A percentile compares a stretch with the other conserved stretches of the same genome.
Evolutionary conservation across 1,139 yeast genomes (phyloP).

Genomic region (Taiozyma onychis): DNA sequence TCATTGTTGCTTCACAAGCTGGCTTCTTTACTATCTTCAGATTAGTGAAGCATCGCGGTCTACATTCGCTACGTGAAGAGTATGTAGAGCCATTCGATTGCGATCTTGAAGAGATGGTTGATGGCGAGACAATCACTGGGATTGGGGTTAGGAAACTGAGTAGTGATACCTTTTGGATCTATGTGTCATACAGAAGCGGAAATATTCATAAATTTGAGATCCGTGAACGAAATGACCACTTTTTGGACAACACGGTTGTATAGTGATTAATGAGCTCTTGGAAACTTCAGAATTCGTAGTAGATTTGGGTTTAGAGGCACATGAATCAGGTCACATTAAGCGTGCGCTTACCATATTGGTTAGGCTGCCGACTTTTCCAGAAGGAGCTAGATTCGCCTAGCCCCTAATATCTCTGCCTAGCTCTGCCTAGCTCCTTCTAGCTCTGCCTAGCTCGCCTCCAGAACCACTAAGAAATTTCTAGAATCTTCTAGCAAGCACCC

Average conservation of each 20-base stretch:
- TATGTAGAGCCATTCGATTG: slow-evolving; percentile 11
- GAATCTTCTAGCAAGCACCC: slow-evolving; percentile 5
- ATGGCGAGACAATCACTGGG: background rate
- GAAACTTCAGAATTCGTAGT: no score
- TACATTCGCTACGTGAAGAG: slow-evolving; percentile 59
- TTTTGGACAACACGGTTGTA: background rate
- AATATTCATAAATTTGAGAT: background rate
- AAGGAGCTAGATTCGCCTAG: background rate
- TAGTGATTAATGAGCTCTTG: background rate
- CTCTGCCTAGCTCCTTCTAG: slow-evolving; percentile 4
- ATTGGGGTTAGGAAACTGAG: background rate
- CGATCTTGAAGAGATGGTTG: background rate
- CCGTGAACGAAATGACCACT: background rate
- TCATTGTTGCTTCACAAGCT: slow-evolving; percentile 50
- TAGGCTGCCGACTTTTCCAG: background rate
- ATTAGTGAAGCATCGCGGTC: slow-evolving; percentile 49
- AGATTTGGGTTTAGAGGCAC: no score
- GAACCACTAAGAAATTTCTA: background rate
- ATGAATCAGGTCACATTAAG: background rate
- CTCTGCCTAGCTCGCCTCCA: no score
- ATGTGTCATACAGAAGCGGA: background rate
- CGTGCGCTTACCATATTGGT: background rate
- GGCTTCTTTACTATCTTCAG: slow-evolving; percentile 56
- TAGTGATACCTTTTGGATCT: background rate
- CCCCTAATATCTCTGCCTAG: background rate